Conservation (phyloP, 495 filamentous ascomycete species). For the Trichoderma virens region DNA sequence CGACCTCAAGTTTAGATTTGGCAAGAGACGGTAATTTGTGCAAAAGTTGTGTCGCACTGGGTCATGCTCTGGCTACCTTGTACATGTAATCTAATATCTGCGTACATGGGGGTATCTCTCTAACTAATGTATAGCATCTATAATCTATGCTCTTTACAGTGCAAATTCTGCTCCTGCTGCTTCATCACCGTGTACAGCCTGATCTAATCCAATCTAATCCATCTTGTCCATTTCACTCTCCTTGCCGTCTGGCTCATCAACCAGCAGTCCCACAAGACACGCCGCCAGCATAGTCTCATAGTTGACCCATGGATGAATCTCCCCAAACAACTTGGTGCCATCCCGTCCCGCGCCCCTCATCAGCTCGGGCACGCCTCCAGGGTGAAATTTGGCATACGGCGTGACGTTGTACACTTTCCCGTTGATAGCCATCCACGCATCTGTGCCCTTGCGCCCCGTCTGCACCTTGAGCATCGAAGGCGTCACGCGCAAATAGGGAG, state of each 20-base stretch:
- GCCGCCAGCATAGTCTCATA: slow-evolving; percentile 87
- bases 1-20: slow-evolving; percentile 45
- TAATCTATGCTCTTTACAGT: slow-evolving; percentile 18
- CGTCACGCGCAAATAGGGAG: slow-evolving; percentile 54
- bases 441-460: slow-evolving; percentile 70
- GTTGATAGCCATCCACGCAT: slow-evolving; percentile 81
- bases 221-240: slow-evolving; percentile 52
- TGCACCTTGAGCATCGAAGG: slow-evolving; percentile 67
- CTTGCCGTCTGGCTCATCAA: slow-evolving; percentile 61
- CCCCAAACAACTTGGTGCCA: slow-evolving; percentile 73
- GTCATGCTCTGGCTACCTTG: not conserved
- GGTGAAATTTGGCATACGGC: slow-evolving; percentile 85
- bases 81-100: not conserved
- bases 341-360: slow-evolving; percentile 72
- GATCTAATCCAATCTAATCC: slow-evolving; percentile 45
- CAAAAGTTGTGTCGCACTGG: no score
- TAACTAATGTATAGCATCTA: slow-evolving; percentile 17
- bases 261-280: slow-evolving; percentile 79
- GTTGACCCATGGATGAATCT: slow-evolving; percentile 97
- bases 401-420: slow-evolving; percentile 91
- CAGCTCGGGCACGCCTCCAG: slow-evolving; percentile 82
- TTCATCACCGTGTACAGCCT: not conserved
- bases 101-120: slow-evolving; percentile 15
- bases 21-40: slow-evolving; percentile 19
- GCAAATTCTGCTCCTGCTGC: slow-evolving; percentile 20